Percentiles rank a stretch among this genome's conserved stretches.
Evolutionary conservation across 495 filamentous ascomycete genomes (phyloP).

Genomic region (Daldinia grandis): DNA sequence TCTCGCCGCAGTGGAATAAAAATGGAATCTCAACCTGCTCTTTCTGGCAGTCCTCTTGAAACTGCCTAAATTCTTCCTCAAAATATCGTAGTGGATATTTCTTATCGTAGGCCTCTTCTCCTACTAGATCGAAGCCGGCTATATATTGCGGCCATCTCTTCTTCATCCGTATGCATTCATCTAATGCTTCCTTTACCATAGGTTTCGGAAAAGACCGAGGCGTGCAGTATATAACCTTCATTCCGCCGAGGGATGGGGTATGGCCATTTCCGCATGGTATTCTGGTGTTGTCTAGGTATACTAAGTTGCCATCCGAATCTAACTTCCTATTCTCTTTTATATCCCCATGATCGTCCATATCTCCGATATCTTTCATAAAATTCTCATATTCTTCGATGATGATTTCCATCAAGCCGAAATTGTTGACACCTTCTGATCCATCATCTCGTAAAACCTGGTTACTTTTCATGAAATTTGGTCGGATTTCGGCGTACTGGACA

Average conservation of each 20-base stretch:
- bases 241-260: conserved; percentile 48
- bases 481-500: conserved; percentile 66
- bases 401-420: conserved; percentile 59
- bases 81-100: conserved; percentile 76
- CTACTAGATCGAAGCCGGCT: conserved; percentile 85
- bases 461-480: conserved; percentile 64
- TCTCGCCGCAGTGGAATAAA: conserved; percentile 94
- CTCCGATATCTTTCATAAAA: conserved; percentile 51
- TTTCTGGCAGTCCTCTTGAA: conserved; percentile 73
- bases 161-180: conserved; percentile 82
- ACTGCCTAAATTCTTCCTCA: conserved; percentile 80
- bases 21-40: conserved; percentile 86
- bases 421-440: conserved; percentile 52
- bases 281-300: conserved; percentile 2
- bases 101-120: conserved; percentile 73
- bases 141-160: conserved; percentile 73
- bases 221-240: conserved; percentile 63
- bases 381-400: conserved; percentile 58
- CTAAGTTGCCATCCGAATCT: conserved; percentile 19
- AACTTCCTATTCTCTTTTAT: conserved; percentile 32
- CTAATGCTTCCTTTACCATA: conserved; percentile 70
- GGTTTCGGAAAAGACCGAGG: conserved; percentile 65
- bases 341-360: conserved; percentile 38
- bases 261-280: conserved; percentile 31
- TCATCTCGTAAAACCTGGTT: conserved; percentile 60